phyloP scores from a whole-genome alignment of 306 rosid species.

The Parietaria judaica region DNA sequence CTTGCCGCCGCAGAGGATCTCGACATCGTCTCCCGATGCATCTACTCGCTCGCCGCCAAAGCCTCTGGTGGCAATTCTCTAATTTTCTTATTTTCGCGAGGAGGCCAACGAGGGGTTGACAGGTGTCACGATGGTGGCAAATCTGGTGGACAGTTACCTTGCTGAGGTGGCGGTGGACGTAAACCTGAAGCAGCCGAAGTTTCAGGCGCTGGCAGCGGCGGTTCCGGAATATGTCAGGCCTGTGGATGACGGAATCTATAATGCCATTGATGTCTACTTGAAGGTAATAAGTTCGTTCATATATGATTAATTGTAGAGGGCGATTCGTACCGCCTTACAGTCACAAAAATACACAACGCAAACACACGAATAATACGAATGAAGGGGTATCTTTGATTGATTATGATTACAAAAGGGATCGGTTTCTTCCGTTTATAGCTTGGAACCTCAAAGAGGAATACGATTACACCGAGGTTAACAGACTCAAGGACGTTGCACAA shows the following conservation, averaged over 20 bases:
- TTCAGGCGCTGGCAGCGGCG: conserved; percentile 66
- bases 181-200: conserved; percentile 66
- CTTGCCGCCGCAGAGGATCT: conserved; percentile 54
- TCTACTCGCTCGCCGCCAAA: conserved; percentile 71
- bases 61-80: conserved; percentile 60
- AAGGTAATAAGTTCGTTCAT: conserved; percentile 37
- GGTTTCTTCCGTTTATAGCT: no score
- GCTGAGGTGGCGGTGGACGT: conserved; percentile 86
- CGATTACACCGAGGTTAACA: no score
- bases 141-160: conserved; percentile 68
- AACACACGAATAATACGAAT: no score
- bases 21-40: conserved; percentile 64
- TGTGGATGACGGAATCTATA: conserved; percentile 66
- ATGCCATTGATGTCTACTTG: conserved; percentile 76
- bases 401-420: no score
- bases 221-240: conserved; percentile 82
- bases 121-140: conserved; percentile 58
- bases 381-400: no score
- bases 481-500: no score
- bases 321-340: no score
- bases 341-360: no score
- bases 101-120: conserved; percentile 37
- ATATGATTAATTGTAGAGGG: no score
- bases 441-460: no score
- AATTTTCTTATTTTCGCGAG: conserved; percentile 45